Evolutionary conservation across 768 basidiomycete species (phyloP).

Genomic region (Phaeotremella fagi): DNA sequence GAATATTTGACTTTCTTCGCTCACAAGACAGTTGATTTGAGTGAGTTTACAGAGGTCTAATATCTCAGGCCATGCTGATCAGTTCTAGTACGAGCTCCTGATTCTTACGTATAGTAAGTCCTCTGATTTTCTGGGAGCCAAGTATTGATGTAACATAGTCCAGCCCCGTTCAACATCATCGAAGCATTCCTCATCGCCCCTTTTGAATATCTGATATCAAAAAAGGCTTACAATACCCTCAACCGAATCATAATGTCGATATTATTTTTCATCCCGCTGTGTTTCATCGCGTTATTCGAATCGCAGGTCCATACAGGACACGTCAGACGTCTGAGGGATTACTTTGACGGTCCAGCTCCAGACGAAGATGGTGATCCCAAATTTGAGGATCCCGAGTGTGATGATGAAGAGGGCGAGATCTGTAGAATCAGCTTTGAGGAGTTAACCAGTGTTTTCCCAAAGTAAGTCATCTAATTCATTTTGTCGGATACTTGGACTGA

Average conservation of each 20-base stretch:
- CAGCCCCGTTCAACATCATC: constrained; percentile 86
- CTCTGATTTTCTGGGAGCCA: not conserved
- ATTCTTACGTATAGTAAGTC: constrained; percentile 58
- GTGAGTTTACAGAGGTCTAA: constrained; percentile 10
- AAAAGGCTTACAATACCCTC: constrained; percentile 64
- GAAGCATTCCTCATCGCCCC: constrained; percentile 77
- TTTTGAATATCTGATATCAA: constrained; percentile 58
- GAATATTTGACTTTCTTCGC: constrained; percentile 90
- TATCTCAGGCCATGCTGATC: not conserved
- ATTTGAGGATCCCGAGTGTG: constrained; percentile 65
- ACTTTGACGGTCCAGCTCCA: constrained; percentile 31
- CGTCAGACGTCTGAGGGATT: constrained; percentile 18
- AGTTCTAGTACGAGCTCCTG: constrained; percentile 41
- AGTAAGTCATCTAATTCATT: constrained; percentile 28
- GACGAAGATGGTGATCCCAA: constrained; percentile 45
- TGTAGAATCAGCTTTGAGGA: constrained; percentile 39
- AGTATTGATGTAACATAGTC: constrained; percentile 44
- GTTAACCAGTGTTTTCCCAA: constrained; percentile 40
- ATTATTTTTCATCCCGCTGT: constrained; percentile 77
- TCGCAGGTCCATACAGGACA: constrained; percentile 50
- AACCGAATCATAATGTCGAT: constrained; percentile 72
- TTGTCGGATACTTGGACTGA: not conserved
- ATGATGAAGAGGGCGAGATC: constrained; percentile 64
- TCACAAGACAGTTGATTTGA: constrained; percentile 59
- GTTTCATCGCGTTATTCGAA: constrained; percentile 70